A percentile compares a stretch with the other conserved stretches of the same genome.
Conservation (phyloP, 2,329 filamentous ascomycete genomes). For the Aureobasidium subglaciale region DNA sequence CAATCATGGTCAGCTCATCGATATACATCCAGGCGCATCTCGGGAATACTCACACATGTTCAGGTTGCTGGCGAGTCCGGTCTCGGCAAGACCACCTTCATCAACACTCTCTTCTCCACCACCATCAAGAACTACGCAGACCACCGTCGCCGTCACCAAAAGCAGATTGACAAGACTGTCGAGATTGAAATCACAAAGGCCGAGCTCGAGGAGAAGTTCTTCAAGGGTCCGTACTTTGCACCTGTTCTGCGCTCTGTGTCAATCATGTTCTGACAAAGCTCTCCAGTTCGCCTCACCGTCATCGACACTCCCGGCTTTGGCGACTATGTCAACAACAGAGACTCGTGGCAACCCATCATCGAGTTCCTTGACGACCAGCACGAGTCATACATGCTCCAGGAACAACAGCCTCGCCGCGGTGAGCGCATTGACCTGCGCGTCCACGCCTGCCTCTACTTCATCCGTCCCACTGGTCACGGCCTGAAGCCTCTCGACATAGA, state of each 20-base stretch:
- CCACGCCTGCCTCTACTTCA: constrained; percentile 98
- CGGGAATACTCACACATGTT: constrained; percentile 24
- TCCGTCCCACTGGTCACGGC: constrained; percentile 95
- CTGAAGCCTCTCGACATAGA: constrained; percentile 98
- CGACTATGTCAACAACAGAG: constrained; percentile 99
- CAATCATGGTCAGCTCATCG: constrained; percentile 74
- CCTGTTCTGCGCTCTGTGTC: background rate
- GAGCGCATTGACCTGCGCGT: constrained; percentile 99
- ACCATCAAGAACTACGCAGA: constrained; percentile 99
- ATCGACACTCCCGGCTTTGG: constrained; percentile 99
- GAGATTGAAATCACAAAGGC: constrained; percentile 99
- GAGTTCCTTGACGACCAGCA: constrained; percentile 99
- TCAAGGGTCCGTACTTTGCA: constrained; percentile 68
- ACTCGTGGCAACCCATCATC: constrained; percentile 99
- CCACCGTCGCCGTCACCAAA: constrained; percentile 97
- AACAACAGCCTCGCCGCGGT: constrained; percentile 94
- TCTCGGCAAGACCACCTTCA: constrained; percentile 98
- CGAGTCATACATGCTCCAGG: constrained; percentile 99
- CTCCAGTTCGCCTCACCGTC: constrained; percentile 89
- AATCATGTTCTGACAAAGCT: background rate
- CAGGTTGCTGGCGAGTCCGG: constrained; percentile 98
- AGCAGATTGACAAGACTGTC: constrained; percentile 99
- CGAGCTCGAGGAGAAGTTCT: constrained; percentile 99
- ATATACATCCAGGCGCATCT: background rate
- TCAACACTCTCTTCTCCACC: constrained; percentile 99